These are phyloP conservation scores for Hibiscus mutabilis DNA, from an alignment of 345 rosid species.

Conservation along the genomic window DNA sequence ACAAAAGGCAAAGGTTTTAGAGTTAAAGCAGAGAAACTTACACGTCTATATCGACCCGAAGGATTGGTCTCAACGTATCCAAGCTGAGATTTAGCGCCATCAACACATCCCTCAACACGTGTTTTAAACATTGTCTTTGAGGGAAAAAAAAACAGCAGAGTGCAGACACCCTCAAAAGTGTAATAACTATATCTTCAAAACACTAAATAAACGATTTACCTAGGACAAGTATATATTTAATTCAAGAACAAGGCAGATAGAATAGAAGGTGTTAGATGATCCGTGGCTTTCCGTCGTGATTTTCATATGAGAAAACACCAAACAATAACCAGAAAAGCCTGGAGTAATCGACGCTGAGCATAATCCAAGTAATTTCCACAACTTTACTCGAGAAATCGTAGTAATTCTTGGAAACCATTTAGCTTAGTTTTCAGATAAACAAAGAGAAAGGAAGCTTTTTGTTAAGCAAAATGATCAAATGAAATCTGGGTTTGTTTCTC, in stretches of 20 bases:
- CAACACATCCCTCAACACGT: constrained; percentile 24
- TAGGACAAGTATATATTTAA: too few species aligned
- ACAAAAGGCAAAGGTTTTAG: too few species aligned
- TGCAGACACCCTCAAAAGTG: constrained; percentile 18
- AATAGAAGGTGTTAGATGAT: constrained; percentile 38
- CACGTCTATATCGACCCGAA: constrained; percentile 44
- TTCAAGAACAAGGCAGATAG: neutral
- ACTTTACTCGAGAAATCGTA: constrained; percentile 30
- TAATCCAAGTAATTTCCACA: constrained; percentile 61
- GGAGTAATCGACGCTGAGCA: constrained; percentile 64
- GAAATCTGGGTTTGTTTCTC: too few species aligned
- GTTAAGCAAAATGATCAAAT: too few species aligned
- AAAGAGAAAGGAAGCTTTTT: too few species aligned
- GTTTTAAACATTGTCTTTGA: constrained; percentile 19
- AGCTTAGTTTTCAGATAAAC: neutral
- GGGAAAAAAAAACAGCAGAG: too few species aligned
- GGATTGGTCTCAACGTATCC: constrained; percentile 41
- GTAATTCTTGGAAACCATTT: constrained; percentile 59
- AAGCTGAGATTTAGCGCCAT: constrained; percentile 20
- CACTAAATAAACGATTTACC: too few species aligned
- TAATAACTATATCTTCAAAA: neutral
- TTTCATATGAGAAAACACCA: constrained; percentile 72
- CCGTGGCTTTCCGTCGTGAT: constrained; percentile 83
- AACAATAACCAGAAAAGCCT: constrained; percentile 69
- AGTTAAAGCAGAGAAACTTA: constrained; percentile 19